Evolutionary conservation across 306 rosid species (phyloP), one percentile per base, ranked within the genome.

Genomic region (Notholithocarpus densiflorus): DNA sequence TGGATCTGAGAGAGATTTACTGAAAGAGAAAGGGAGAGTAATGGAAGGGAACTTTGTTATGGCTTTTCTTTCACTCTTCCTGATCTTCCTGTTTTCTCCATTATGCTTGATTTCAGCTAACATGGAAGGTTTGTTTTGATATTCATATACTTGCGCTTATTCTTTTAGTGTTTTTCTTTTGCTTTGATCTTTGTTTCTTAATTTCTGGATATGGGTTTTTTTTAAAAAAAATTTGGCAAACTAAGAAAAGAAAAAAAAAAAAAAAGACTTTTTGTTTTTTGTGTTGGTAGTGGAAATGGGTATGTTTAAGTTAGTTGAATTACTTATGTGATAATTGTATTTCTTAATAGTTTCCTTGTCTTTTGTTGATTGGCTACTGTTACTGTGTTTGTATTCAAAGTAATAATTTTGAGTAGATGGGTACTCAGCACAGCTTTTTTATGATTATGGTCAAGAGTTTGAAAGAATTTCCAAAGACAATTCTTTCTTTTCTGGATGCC

Each of bases 41-140:
- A 92, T 91, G 99, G 96, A 86, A 80, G 79, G 43, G 68, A 86
- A 81, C 84, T 80, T 83, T 40, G 69, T 84, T 40, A 77, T 80
- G 87, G 88, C 86, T 90, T 86, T 88, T 68, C 68, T 82, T 85
- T 83, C 88, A 40, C 77, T 89, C 68, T 90, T 66, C 79, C 84
- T 85, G 83, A 75, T 89, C 85, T 77, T 91, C 81, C 37, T 89
- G 76, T 82, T 82, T 90, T 90, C 78, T 77, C 89, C 91, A 55
- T 77, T 84, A 88, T 95, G 98, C 85, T 80, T 88, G 85, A 86
- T 91, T 82, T 89, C 91, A 79, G 97, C 99, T 74, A 95, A 95
- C 88, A 91, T 91, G 97, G 99, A 95, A 93, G 99, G 99, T 95
- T 6, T 20, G 82, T 57, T 10, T 21, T 19, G 4, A 5, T 23